Evolutionary conservation across 495 filamentous ascomycete genomes (phyloP), one percentile per base, ranked within the genome.

Genomic region (Astrothelium subdiscretum): DNA sequence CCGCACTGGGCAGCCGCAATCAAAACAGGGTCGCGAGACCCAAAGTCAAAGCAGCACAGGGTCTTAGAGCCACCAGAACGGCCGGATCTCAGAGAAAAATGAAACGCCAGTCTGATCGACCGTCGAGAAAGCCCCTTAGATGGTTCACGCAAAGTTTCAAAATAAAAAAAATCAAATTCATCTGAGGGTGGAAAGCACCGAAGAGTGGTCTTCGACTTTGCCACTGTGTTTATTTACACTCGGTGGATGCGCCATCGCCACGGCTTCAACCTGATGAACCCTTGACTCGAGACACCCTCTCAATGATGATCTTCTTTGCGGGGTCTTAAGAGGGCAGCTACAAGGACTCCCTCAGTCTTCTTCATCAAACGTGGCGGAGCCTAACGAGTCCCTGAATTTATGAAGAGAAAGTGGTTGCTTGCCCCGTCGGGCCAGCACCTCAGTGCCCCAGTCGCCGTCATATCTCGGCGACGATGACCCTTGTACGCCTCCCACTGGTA

Each of bases 201-300:
- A 38, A 38, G 15, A 38, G 6, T 6, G 5, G 8, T 26, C 20
- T 11, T 54, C 48, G 6, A 10, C 5, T 54, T 54, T 54, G 48
- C 48, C 48, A 54, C 48, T 54, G 26, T 54, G 48, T 54, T 54
- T 54, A 54, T 54, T 54, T 54, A 54, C 48, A 54, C 8, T 15
- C 3, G 42, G 3, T 20, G 3, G 20, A 10, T 48, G 42, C 42
- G 42, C 20, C 42, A 48, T 48, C 42, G 20, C 42, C 8, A n/a
- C 18, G 42, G 20, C 3, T 10, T 11, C 3, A n/a, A 8, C 20
- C 29, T n/a, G 43, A 20, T 20, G 5, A 29, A 3, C 10, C 6
- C 11, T 29, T 24, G 10, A 5, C 5, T 12, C 5, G 24, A 27
- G 20, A 26, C 48, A 29, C 15, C 22, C 20, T 24, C 48, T 26